Percentiles rank a stretch among this genome's conserved stretches.
These are phyloP conservation scores for Coemansia sp. DNA, from an alignment of 192 early-diverging fungal species.

Conservation along the genomic window DNA sequence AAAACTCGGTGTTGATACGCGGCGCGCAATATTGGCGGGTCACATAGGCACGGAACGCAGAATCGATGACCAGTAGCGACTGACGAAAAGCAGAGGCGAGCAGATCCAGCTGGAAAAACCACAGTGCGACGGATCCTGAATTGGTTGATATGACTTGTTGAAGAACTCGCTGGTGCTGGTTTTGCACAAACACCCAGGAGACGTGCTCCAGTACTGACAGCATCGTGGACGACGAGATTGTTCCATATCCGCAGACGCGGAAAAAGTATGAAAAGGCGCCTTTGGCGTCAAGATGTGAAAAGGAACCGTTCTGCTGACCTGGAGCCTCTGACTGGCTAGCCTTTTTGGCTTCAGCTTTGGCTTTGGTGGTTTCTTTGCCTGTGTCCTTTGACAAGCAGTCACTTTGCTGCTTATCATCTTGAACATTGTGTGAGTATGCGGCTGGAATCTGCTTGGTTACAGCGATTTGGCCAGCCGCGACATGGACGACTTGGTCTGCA, in stretches of 20 bases:
- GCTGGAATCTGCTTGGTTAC: not conserved
- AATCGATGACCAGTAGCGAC: not conserved
- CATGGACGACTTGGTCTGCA: constrained; percentile 8
- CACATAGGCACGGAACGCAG: not conserved
- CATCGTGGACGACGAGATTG: not conserved
- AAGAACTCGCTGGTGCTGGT: not conserved
- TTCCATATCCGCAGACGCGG: constrained; percentile 6
- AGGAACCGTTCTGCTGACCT: not conserved
- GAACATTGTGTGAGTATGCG: not conserved
- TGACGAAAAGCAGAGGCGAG: not conserved
- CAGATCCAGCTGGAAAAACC: constrained; percentile 12
- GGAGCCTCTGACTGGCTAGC: not conserved
- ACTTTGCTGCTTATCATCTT: not conserved
- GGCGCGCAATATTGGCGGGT: constrained; percentile 7
- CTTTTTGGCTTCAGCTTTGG: not conserved
- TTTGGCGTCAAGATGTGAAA: not conserved
- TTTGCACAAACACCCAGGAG: not conserved
- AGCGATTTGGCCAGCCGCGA: constrained; percentile 2
- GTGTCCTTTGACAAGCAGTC: not conserved
- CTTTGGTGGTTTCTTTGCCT: not conserved
- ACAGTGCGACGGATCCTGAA: not conserved
- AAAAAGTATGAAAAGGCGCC: constrained; percentile 15
- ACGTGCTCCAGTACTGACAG: not conserved
- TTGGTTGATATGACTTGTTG: not conserved
- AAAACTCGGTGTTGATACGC: constrained; percentile 15